phyloP scores from a whole-genome alignment of 2,329 filamentous ascomycete species.

The Chrysoporthe deuterocubensis region DNA sequence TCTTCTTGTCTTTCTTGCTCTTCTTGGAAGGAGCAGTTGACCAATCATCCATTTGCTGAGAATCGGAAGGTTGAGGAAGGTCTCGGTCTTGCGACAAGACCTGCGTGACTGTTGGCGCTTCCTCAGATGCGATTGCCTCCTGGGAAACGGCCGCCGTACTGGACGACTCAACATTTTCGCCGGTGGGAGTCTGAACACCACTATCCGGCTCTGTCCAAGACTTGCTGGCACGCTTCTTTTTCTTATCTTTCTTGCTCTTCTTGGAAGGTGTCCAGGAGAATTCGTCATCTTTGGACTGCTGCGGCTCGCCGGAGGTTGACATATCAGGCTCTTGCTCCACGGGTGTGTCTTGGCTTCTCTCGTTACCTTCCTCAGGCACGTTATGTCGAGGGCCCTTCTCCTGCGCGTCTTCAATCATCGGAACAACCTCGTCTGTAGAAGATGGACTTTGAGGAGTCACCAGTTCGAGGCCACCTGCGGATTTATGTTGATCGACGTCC shows the following conservation, averaged over 20 bases:
- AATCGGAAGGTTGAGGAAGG: not conserved
- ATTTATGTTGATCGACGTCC: not conserved
- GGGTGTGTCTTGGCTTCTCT: not conserved
- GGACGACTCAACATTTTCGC: slow-evolving; percentile 19
- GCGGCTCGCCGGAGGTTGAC: not conserved
- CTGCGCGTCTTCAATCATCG: not conserved
- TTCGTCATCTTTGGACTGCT: slow-evolving; percentile 31
- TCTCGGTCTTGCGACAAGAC: not conserved
- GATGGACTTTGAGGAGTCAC: not conserved
- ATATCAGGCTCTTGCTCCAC: not conserved
- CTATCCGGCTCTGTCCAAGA: slow-evolving; percentile 28
- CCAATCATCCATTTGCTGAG: slow-evolving; percentile 32
- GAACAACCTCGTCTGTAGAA: not conserved
- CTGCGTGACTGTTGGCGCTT: not conserved
- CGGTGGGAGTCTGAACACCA: slow-evolving; percentile 18
- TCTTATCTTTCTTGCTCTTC: slow-evolving; percentile 39
- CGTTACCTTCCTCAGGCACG: not conserved
- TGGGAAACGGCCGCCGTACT: slow-evolving; percentile 8
- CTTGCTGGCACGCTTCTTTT: slow-evolving; percentile 37
- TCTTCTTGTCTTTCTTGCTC: slow-evolving; percentile 42
- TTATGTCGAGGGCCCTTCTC: slow-evolving; percentile 1
- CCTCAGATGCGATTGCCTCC: not conserved
- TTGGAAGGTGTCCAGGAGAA: slow-evolving; percentile 36
- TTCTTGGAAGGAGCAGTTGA: slow-evolving; percentile 35
- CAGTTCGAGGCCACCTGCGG: not conserved